These are phyloP conservation scores for Malus hybrid DNA, from an alignment of 331 rosid genomes.

Conservation along the genomic window DNA sequence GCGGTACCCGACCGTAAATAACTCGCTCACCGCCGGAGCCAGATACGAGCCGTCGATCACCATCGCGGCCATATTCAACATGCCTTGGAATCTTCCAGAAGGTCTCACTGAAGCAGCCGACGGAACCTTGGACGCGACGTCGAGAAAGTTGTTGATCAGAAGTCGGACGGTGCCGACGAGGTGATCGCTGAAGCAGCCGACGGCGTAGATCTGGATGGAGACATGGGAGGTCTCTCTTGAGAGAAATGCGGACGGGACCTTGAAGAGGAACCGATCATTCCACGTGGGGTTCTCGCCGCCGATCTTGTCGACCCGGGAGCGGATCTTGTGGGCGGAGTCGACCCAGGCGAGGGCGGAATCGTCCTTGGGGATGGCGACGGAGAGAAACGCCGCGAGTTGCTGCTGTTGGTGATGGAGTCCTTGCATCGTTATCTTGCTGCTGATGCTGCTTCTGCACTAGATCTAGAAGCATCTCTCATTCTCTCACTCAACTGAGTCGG, in stretches of 20 bases:
- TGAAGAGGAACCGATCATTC: slow-evolving; percentile 91
- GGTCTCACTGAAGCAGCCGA: slow-evolving; percentile 59
- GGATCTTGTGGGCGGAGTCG: slow-evolving; percentile 48
- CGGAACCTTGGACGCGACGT: slow-evolving; percentile 27
- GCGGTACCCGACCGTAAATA: slow-evolving; percentile 55
- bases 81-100: slow-evolving; percentile 77
- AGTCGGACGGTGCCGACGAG: no score
- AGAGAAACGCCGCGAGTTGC: slow-evolving; percentile 79
- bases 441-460: not conserved
- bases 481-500: not conserved
- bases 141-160: no score
- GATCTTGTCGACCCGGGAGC: slow-evolving; percentile 56
- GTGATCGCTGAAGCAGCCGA: no score
- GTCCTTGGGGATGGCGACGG: slow-evolving; percentile 69
- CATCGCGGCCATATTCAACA: slow-evolving; percentile 61
- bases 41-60: slow-evolving; percentile 35
- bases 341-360: slow-evolving; percentile 44
- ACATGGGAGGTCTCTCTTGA: no score
- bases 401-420: slow-evolving; percentile 80
- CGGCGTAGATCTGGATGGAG: no score
- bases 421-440: slow-evolving; percentile 46
- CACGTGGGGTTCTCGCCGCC: slow-evolving; percentile 81
- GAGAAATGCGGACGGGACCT: slow-evolving; percentile 51
- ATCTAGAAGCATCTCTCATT: slow-evolving; percentile 8
- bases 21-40: slow-evolving; percentile 28